Evolutionary conservation across 768 basidiomycete genomes (phyloP).

Genomic region (Rhizopogon rudus): DNA sequence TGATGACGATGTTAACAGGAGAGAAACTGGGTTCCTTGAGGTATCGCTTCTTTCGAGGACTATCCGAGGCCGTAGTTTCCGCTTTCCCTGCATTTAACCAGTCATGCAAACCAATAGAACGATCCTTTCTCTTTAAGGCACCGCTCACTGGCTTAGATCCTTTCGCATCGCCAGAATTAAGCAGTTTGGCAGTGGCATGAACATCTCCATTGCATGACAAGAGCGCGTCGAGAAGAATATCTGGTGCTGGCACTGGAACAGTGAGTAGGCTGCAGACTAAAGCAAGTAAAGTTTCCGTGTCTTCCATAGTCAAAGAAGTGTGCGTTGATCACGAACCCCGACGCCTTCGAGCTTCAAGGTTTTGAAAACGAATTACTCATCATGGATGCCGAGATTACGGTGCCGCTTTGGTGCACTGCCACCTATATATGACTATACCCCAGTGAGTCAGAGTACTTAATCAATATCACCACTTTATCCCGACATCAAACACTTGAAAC

Average conservation of each 20-base stretch:
- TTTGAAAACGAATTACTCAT: neutral
- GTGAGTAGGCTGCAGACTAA: conserved; percentile 58
- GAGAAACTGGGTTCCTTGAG: conserved; percentile 6
- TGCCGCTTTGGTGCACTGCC: too few species aligned
- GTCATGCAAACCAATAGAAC: conserved; percentile 36
- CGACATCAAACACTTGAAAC: neutral
- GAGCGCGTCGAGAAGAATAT: conserved; percentile 53
- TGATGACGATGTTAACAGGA: conserved; percentile 4
- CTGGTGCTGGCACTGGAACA: conserved; percentile 28
- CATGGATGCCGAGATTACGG: too few species aligned
- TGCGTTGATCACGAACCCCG: neutral
- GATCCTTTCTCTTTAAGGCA: conserved; percentile 44
- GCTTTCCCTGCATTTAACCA: conserved; percentile 44
- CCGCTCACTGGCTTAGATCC: conserved; percentile 9
- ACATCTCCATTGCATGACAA: conserved; percentile 53
- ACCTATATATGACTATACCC: too few species aligned
- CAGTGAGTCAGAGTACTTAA: too few species aligned
- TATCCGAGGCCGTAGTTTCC: neutral
- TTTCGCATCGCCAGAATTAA: conserved; percentile 25
- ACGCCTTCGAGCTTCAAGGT: neutral
- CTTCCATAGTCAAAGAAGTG: conserved; percentile 22
- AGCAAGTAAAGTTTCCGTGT: conserved; percentile 68
- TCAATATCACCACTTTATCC: neutral
- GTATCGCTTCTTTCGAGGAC: conserved; percentile 12
- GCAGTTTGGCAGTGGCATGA: conserved; percentile 38